Evolutionary conservation across 495 filamentous ascomycete genomes (phyloP), one percentile per base, ranked within the genome.

Genomic region (Talaromyces nanjingensis): DNA sequence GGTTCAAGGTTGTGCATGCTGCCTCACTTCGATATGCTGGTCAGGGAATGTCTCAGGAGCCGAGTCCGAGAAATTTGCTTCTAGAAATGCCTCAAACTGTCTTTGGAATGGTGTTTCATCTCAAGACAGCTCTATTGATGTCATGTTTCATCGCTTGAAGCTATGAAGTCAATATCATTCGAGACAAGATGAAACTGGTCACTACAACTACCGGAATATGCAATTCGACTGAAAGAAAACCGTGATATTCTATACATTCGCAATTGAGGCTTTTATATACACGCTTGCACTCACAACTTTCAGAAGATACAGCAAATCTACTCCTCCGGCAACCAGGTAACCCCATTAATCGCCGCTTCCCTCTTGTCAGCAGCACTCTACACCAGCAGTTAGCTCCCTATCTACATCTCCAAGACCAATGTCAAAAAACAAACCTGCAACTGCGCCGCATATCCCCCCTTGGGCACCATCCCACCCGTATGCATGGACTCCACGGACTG

Each of bases 291-390:
- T 37, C 24, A 33, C 56, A 11, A 22, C 9, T 8, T 37, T 25
- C 29, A 34, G 7, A 1, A 29, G 5, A 56, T 56, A 31, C 2
- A 1, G 20, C 53, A 31, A 12, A 4, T 39, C 55, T n/a, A 60
- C 37, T 61, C 42, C n/a, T 61, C 34, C 59, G 33, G 11, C 27
- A 52, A 25, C 60, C 60, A 62, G 0, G 45, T 52, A 16, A 62
- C 60, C 8, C 60, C 60, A 22, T 62, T 54, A 18, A 29, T 47
- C 4, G 60, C 60, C 16, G 39, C 39, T 54, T 62, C 60, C 25
- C 60, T 24, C 52, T 74, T 74, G 64, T 75, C 73, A 5, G 74
- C 74, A 7, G 69, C 71, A 66, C 74, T 76, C 74, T 76, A 60
- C 24, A 20, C 14, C 39, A 29, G 20, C 39, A 14, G 33, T 60